phyloP scores from a whole-genome alignment of 306 rosid species.

The Phaseolus lunatus region DNA sequence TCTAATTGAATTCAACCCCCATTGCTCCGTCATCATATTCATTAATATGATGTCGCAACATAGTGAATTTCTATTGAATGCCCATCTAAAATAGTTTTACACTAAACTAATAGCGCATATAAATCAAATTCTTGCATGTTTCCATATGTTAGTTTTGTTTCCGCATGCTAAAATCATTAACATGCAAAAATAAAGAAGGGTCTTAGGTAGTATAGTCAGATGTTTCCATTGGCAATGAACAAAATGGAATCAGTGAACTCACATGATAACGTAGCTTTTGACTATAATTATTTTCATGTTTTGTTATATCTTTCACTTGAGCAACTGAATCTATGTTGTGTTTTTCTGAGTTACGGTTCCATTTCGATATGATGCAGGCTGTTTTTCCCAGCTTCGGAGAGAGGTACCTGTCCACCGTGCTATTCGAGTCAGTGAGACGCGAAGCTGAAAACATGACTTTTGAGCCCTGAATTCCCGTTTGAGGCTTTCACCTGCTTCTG shows the following conservation, averaged over 20 bases:
- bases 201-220: too few species aligned
- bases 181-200: too few species aligned
- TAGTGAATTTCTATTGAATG: too few species aligned
- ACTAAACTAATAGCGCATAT: too few species aligned
- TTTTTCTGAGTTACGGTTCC: not conserved
- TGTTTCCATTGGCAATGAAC: too few species aligned
- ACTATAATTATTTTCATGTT: not conserved
- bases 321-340: not conserved
- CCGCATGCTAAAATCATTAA: too few species aligned
- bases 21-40: too few species aligned
- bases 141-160: too few species aligned
- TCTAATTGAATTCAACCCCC: not conserved
- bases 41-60: too few species aligned
- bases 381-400: constrained; percentile 90
- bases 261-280: not conserved
- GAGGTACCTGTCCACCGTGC: constrained; percentile 78
- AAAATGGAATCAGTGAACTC: too few species aligned
- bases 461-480: constrained; percentile 54
- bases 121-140: too few species aligned
- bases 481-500: constrained; percentile 28
- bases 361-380: constrained; percentile 53
- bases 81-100: too few species aligned
- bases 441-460: constrained; percentile 79
- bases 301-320: not conserved
- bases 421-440: constrained; percentile 70